Percentiles rank a stretch among this genome's conserved stretches.
These are phyloP conservation scores for Saturnispora dispora DNA, from an alignment of 805 yeast species.

Conservation along the genomic window DNA sequence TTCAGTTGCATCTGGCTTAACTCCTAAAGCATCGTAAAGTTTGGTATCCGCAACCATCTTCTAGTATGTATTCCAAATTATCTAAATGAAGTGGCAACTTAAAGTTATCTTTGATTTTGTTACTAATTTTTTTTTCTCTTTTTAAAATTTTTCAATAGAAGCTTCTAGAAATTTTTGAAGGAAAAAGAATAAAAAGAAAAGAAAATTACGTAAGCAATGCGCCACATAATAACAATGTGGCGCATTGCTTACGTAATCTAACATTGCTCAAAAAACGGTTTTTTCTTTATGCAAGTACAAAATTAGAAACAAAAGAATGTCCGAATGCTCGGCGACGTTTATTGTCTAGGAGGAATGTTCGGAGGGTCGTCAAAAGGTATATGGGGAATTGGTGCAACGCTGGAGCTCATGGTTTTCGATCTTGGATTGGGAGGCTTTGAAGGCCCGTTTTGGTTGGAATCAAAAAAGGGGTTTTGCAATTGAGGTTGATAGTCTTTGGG, in stretches of 20 bases:
- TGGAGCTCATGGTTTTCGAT: neutral
- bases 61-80: neutral
- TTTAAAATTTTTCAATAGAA: neutral
- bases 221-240: neutral
- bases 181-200: neutral
- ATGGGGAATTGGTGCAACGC: neutral
- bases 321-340: neutral
- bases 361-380: constrained; percentile 2
- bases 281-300: neutral
- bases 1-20: constrained; percentile 58
- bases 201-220: neutral
- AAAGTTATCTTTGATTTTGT: neutral
- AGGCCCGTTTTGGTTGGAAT: neutral
- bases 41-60: constrained; percentile 76
- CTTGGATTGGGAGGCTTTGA: neutral
- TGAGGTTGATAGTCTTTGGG: neutral
- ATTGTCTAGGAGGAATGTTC: neutral
- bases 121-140: neutral
- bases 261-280: neutral
- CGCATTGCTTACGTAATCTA: neutral
- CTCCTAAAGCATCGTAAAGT: constrained; percentile 67
- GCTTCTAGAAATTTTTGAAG: neutral
- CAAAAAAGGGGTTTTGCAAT: neutral
- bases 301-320: neutral
- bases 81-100: neutral